These are phyloP conservation scores for Prunus kanzakura DNA, from an alignment of 306 rosid genomes.

Conservation along the genomic window DNA sequence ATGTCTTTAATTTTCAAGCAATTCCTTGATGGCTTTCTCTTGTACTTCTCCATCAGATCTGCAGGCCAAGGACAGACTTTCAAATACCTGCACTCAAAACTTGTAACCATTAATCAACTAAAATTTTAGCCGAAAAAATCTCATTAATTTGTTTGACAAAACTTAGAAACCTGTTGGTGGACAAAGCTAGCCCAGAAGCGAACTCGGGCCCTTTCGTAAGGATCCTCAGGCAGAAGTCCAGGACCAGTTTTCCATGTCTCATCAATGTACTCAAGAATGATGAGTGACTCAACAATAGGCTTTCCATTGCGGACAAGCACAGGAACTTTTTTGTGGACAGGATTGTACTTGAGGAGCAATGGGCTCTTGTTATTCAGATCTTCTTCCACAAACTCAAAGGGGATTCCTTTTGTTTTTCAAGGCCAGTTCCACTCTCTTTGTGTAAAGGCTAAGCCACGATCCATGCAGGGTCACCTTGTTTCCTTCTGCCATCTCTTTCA, in stretches of 20 bases:
- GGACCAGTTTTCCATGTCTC: constrained; percentile 26
- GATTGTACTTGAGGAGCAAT: constrained; percentile 15
- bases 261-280: constrained; percentile 26
- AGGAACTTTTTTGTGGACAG: constrained; percentile 24
- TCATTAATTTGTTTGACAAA: background rate
- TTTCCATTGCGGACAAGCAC: constrained; percentile 32
- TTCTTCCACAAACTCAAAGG: constrained; percentile 14
- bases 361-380: constrained; percentile 25
- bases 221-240: constrained; percentile 17
- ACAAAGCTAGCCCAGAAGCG: constrained; percentile 16
- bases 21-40: constrained; percentile 8
- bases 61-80: background rate
- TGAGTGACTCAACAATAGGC: constrained; percentile 21
- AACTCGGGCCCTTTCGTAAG: constrained; percentile 15
- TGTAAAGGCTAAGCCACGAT: constrained; percentile 12
- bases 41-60: constrained; percentile 4
- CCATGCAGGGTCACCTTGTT: constrained; percentile 22
- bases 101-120: background rate
- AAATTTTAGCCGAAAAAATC: too few species aligned
- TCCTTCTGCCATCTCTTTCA: constrained; percentile 11
- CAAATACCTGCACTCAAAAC: constrained; percentile 7
- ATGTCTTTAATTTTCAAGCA: constrained; percentile 9
- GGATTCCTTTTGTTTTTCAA: background rate
- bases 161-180: constrained; percentile 8
- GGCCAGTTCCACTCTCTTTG: background rate